Base-by-base conservation (phyloP, 306 rosid genomes). In the Pterocarpus macrocarpus region DNA sequence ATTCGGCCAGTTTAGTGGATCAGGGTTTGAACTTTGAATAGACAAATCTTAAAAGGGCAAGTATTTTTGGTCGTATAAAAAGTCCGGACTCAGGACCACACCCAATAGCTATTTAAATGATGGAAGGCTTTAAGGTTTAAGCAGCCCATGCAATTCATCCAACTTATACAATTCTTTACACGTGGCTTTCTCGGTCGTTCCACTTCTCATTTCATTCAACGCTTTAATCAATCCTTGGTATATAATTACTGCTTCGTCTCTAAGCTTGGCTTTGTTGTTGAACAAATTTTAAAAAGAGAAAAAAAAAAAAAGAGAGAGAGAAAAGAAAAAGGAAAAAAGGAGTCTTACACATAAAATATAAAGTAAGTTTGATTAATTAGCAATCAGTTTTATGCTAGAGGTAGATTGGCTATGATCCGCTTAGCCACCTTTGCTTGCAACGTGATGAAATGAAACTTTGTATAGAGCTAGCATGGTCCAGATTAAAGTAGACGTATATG, bases 401-500 rank as follows among this genome's bases (percentile, higher is more conserved):
- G 49, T n/a, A 16, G 13, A n/a, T 7, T 49, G 35, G 38, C 66
- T 63, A 64, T 72, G 71, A 63, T 47, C 5, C 38, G n/a, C 49
- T 53, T 55, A 47, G 69, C 43, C 34, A 81, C 53, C 32, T 15
- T 64, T 70, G 64, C 34, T 9, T 32, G 41, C 35, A 71, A 67
- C 79, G 64, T 50, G 73, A 9, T 9, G 39, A 65, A 73, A 32
- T 47, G 38, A 53, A 55, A 55, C 32, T 5, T 28, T 69, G 32
- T 72, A 33, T 14, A 78, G 36, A 71, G 66, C 17, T 65, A 65
- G 80, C 64, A 58, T 76, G 82, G 82, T 76, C 82, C 85, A 76
- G 1, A 61, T 59, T 44, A 9, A 17, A 28, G 5, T 44, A 2
- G 41, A 13, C 3, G 41, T 38, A 38, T 38, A 38, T 38, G 4